A percentile compares a stretch with the other conserved stretches of the same genome.
phyloP scores from a whole-genome alignment of 345 rosid species.

The Salix koriyanagi region DNA sequence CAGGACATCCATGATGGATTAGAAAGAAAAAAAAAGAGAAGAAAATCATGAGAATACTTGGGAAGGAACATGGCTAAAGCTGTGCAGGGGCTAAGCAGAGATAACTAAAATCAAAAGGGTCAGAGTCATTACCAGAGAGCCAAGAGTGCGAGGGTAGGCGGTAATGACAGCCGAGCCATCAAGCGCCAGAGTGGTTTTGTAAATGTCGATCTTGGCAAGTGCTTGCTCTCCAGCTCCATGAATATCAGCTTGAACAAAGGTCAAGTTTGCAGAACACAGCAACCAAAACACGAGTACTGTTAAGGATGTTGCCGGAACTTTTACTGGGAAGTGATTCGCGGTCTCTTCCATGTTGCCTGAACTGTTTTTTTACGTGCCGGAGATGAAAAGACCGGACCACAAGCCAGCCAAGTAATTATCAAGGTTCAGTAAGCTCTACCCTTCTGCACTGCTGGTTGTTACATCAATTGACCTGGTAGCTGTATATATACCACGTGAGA shows the following conservation, averaged over 20 bases:
- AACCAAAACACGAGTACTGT: not conserved
- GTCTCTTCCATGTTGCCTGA: not conserved
- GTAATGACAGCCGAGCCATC: slow-evolving; percentile 34
- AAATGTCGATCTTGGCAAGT: slow-evolving; percentile 54
- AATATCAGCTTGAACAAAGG: slow-evolving; percentile 21
- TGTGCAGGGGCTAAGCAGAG: not conserved
- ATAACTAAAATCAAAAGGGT: not conserved
- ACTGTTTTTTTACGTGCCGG: too few species aligned
- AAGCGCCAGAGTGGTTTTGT: slow-evolving; percentile 40
- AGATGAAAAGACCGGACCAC: too few species aligned
- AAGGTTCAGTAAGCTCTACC: too few species aligned
- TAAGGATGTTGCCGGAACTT: not conserved
- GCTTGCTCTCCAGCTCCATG: slow-evolving; percentile 56
- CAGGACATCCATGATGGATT: too few species aligned
- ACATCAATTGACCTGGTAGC: too few species aligned
- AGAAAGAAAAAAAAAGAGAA: too few species aligned
- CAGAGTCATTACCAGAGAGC: slow-evolving; percentile 35
- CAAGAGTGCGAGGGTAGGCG: slow-evolving; percentile 56
- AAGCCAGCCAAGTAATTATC: too few species aligned
- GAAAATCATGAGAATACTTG: too few species aligned
- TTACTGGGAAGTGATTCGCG: too few species aligned
- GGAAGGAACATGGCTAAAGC: too few species aligned
- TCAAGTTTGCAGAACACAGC: not conserved
- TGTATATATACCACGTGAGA: too few species aligned
- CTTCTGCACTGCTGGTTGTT: too few species aligned